These are phyloP conservation scores for Rosa multiflora DNA, from an alignment of 306 rosid species.

Conservation along the genomic window DNA sequence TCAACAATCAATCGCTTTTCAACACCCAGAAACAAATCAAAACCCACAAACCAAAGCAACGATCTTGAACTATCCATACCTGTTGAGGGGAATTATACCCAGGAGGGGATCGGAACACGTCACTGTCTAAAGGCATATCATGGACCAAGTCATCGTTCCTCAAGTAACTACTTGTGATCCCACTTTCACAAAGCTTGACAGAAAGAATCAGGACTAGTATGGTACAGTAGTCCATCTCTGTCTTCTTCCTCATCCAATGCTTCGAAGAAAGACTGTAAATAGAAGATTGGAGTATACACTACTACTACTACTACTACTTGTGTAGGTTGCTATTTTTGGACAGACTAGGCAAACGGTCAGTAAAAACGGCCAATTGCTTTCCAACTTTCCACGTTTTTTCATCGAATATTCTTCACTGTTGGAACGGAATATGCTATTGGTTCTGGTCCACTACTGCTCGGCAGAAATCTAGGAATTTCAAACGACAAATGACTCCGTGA, in stretches of 20 bases:
- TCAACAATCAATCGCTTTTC: background rate
- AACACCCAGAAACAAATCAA: conserved; percentile 7
- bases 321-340: background rate
- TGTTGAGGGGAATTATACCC: conserved; percentile 85
- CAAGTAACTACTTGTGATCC: conserved; percentile 45
- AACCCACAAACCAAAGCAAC: conserved; percentile 8
- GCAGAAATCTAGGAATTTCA: too few species aligned
- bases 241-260: background rate
- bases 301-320: background rate
- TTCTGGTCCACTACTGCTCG: too few species aligned
- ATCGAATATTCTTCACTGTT: background rate
- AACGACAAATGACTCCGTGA: too few species aligned
- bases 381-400: background rate
- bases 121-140: conserved; percentile 64
- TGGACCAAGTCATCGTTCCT: conserved; percentile 33
- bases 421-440: background rate
- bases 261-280: background rate
- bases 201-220: conserved; percentile 23
- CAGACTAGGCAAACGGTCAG: background rate
- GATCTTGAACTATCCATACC: conserved; percentile 22
- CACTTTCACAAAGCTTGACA: conserved; percentile 44
- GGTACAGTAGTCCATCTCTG: conserved; percentile 12
- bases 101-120: conserved; percentile 57
- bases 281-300: background rate
- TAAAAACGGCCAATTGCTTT: background rate